A percentile compares a stretch with the other conserved stretches of the same genome.
These are phyloP conservation scores for Phytophthora megakarya DNA, from an alignment of 352 stramenopile genomes.

Conservation along the genomic window DNA sequence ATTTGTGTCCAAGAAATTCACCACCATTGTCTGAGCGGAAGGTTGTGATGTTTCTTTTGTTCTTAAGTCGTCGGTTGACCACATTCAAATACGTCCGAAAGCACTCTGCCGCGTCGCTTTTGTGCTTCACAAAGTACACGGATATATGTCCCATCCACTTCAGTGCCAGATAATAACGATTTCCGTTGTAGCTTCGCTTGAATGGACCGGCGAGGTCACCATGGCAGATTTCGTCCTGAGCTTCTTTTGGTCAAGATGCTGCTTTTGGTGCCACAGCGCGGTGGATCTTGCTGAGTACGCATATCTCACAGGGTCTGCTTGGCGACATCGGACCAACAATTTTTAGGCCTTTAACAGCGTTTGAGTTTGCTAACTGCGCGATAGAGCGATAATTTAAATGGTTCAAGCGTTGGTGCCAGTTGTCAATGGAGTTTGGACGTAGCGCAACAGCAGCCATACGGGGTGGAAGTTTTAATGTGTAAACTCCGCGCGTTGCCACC, in stretches of 20 bases:
- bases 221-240: constrained; percentile 1
- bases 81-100: constrained; percentile 8
- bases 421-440: constrained; percentile 2
- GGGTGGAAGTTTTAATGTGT: not conserved
- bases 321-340: not conserved
- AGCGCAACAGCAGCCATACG: not conserved
- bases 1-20: not conserved
- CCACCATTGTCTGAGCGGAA: constrained; percentile 16
- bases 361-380: not conserved
- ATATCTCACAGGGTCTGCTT: not conserved
- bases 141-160: constrained; percentile 17
- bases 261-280: too few relatives aligned
- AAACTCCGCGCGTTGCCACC: not conserved
- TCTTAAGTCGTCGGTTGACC: constrained; percentile 5
- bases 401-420: constrained; percentile 5
- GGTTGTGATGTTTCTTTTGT: not conserved
- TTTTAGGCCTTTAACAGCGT: not conserved
- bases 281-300: not conserved
- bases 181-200: constrained; percentile 7
- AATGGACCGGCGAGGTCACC: constrained; percentile 5
- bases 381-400: constrained; percentile 8
- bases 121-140: constrained; percentile 12
- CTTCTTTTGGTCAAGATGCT: not conserved
- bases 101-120: not conserved
- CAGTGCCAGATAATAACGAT: constrained; percentile 3